phyloP scores from a whole-genome alignment of 2,329 filamentous ascomycete genomes.

The Tolypocladium inflatum region DNA sequence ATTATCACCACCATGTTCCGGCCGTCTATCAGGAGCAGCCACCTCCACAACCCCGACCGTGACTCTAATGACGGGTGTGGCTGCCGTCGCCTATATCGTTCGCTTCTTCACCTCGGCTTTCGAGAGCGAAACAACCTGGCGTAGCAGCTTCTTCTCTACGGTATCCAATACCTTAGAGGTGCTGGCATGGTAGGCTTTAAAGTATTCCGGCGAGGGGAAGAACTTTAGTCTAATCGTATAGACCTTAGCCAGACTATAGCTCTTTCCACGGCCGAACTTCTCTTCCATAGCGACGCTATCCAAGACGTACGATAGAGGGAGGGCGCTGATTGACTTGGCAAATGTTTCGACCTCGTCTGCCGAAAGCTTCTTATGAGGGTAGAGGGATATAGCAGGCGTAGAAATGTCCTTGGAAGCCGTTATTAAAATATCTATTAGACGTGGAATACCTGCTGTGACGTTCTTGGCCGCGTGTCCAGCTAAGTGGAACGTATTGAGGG shows the following conservation, averaged over 20 bases:
- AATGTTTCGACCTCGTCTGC: constrained; percentile 65
- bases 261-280: constrained; percentile 61
- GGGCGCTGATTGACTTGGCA: constrained; percentile 81
- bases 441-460: constrained; percentile 95
- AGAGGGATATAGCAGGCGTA: constrained; percentile 85
- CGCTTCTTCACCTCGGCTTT: constrained; percentile 80
- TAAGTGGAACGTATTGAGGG: constrained; percentile 98
- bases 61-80: constrained; percentile 63
- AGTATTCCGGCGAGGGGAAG: constrained; percentile 79
- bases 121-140: constrained; percentile 59
- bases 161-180: constrained; percentile 67
- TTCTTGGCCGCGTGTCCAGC: constrained; percentile 97
- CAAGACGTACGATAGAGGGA: constrained; percentile 75
- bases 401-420: constrained; percentile 83
- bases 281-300: constrained; percentile 77
- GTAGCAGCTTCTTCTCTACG: constrained; percentile 73
- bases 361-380: constrained; percentile 63
- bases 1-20: constrained; percentile 36
- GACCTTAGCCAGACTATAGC: constrained; percentile 65
- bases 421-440: constrained; percentile 96
- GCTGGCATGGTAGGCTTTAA: constrained; percentile 72
- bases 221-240: constrained; percentile 77
- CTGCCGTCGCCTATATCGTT: constrained; percentile 51
- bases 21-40: constrained; percentile 22
- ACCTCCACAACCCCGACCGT: constrained; percentile 45